phyloP scores from a whole-genome alignment of 2,329 filamentous ascomycete genomes.

The Neurospora sp. region DNA sequence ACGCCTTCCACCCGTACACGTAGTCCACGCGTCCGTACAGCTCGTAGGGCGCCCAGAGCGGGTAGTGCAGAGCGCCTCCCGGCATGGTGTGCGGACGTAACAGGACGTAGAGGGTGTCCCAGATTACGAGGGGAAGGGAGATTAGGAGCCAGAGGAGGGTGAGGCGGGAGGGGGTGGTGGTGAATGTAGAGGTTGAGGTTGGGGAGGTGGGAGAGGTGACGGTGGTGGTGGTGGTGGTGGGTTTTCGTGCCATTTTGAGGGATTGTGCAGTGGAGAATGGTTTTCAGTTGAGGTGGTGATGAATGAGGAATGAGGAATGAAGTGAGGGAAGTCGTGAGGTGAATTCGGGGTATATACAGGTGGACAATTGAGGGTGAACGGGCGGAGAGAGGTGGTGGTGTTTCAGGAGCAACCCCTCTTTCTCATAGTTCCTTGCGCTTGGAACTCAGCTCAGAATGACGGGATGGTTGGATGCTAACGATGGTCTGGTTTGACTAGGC shows the following conservation, averaged over 20 bases:
- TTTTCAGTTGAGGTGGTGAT: neutral
- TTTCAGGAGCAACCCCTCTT: neutral
- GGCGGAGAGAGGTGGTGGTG: neutral
- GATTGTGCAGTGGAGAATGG: neutral
- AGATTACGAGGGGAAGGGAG: constrained; percentile 68
- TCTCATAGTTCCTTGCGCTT: neutral
- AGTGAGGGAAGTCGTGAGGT: too few species aligned
- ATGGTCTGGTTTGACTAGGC: neutral
- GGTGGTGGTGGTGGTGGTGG: neutral
- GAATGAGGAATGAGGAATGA: neutral
- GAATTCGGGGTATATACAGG: neutral
- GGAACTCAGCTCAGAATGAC: neutral
- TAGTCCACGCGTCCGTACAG: constrained; percentile 74
- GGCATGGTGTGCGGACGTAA: constrained; percentile 75
- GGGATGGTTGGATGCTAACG: neutral
- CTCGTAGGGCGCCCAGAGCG: constrained; percentile 67
- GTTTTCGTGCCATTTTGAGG: neutral
- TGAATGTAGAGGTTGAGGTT: neutral
- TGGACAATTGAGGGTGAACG: neutral
- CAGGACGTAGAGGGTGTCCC: constrained; percentile 75
- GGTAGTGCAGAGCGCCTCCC: constrained; percentile 61
- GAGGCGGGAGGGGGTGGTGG: constrained; percentile 27
- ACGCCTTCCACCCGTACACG: constrained; percentile 71
- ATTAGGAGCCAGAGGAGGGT: constrained; percentile 62
- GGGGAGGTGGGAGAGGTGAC: constrained; percentile 3